Conservation (phyloP, 2,329 filamentous ascomycete species). For the Penicillium sp. region DNA sequence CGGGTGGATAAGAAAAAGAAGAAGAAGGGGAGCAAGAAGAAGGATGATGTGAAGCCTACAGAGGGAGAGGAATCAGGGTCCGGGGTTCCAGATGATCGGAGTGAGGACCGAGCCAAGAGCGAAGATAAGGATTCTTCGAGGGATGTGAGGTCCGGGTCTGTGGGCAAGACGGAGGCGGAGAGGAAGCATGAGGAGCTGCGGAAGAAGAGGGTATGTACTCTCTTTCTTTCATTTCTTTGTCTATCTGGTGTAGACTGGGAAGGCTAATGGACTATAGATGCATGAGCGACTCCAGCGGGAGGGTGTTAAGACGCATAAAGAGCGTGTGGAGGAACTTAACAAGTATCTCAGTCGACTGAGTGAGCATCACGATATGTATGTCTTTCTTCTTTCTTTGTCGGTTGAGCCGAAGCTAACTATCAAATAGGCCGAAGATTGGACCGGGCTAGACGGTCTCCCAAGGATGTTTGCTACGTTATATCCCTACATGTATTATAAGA, state of each 20-base stretch:
- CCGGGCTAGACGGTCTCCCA: conserved; percentile 33
- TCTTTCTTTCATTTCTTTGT: conserved; percentile 7
- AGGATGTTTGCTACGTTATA: neutral
- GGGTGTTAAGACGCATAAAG: conserved; percentile 93
- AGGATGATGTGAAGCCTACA: conserved; percentile 6
- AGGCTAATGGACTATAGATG: conserved; percentile 54
- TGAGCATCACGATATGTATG: conserved; percentile 94
- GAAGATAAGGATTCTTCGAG: neutral
- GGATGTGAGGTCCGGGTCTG: conserved; percentile 21
- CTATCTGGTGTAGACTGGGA: neutral
- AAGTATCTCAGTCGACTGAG: conserved; percentile 87
- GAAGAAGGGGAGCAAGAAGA: conserved; percentile 49
- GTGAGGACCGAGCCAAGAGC: conserved; percentile 8
- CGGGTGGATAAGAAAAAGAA: conserved; percentile 50
- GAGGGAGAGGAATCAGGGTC: conserved; percentile 3
- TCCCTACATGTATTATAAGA: neutral
- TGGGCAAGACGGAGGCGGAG: conserved; percentile 81
- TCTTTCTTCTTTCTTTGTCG: conserved; percentile 8
- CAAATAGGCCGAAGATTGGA: conserved; percentile 41
- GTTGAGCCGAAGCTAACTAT: neutral
- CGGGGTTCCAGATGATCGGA: neutral
- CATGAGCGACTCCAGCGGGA: conserved; percentile 79
- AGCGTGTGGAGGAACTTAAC: conserved; percentile 93
- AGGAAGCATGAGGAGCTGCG: conserved; percentile 75
- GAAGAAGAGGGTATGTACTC: conserved; percentile 69